Conservation (phyloP, 148 eudicot species). For the Vaccinium darrowii region DNA sequence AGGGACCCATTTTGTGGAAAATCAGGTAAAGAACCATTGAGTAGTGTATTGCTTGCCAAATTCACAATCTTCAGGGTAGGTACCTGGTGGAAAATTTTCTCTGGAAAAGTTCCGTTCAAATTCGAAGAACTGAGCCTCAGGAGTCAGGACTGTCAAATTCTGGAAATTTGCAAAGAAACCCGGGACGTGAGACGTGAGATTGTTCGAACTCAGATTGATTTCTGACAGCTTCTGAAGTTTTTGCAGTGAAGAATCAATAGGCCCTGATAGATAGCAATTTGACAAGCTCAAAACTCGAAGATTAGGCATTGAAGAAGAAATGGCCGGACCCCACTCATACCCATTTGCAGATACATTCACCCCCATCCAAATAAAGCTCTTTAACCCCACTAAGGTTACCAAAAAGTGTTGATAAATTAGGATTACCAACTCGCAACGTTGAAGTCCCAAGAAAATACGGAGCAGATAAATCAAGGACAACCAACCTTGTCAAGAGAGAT, state of each 20-base stretch:
- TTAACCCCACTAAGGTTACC: slow-evolving; percentile 1
- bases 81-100: not conserved
- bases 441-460: no score
- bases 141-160: not conserved
- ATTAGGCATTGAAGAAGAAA: slow-evolving; percentile 18
- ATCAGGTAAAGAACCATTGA: slow-evolving; percentile 29
- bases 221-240: not conserved
- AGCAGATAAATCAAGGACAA: slow-evolving; percentile 29
- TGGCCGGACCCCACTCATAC: slow-evolving; percentile 5
- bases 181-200: slow-evolving; percentile 8
- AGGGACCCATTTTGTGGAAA: slow-evolving; percentile 22
- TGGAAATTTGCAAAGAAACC: not conserved
- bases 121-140: slow-evolving; percentile 14
- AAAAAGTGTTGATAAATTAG: not conserved
- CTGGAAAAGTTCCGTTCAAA: not conserved
- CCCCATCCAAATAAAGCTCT: slow-evolving; percentile 18
- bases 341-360: slow-evolving; percentile 14
- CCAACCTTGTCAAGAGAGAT: slow-evolving; percentile 18
- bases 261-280: slow-evolving; percentile 18
- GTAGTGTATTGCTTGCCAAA: slow-evolving; percentile 13
- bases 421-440: no score
- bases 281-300: slow-evolving; percentile 21
- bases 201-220: slow-evolving; percentile 7
- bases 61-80: slow-evolving; percentile 6
- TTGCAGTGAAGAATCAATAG: slow-evolving; percentile 11